Evolutionary conservation across 768 basidiomycete species (phyloP).

Genomic region (Dacryopinax spathularia): DNA sequence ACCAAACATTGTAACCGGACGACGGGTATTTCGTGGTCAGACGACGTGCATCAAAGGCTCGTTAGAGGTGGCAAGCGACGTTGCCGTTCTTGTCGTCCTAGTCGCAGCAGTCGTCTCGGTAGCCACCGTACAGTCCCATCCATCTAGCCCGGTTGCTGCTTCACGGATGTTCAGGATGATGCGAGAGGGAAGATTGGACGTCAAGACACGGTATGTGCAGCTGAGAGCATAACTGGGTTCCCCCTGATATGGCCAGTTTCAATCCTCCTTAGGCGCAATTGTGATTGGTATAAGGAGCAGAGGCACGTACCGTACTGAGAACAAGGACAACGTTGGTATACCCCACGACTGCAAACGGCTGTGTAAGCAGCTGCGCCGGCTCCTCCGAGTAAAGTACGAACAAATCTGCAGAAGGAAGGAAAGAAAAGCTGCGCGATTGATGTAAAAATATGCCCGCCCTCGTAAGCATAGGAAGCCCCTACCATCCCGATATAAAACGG

Average conservation of each 20-base stretch:
- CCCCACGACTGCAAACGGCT: not conserved
- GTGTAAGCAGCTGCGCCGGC: not conserved
- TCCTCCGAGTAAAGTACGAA: not conserved
- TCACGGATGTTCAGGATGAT: not conserved
- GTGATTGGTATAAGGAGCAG: not conserved
- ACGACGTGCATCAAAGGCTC: no score
- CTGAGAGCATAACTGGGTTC: not conserved
- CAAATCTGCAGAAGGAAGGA: not conserved
- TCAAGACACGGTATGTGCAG: not conserved
- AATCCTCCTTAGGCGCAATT: no score
- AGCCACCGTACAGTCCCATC: not conserved
- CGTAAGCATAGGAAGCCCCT: not conserved
- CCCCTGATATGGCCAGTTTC: not conserved
- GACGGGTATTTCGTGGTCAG: no score
- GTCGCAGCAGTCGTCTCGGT: not conserved
- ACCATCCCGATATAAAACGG: not conserved
- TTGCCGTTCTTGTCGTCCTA: not conserved
- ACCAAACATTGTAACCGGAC: no score
- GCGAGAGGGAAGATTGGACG: not conserved
- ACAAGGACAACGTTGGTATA: not conserved
- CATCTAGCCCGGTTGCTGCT: not conserved
- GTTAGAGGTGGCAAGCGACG: no score
- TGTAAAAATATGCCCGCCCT: not conserved
- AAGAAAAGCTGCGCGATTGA: not conserved
- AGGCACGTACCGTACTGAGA: not conserved